phyloP scores from a whole-genome alignment of 306 rosid species.

The Parietaria judaica region DNA sequence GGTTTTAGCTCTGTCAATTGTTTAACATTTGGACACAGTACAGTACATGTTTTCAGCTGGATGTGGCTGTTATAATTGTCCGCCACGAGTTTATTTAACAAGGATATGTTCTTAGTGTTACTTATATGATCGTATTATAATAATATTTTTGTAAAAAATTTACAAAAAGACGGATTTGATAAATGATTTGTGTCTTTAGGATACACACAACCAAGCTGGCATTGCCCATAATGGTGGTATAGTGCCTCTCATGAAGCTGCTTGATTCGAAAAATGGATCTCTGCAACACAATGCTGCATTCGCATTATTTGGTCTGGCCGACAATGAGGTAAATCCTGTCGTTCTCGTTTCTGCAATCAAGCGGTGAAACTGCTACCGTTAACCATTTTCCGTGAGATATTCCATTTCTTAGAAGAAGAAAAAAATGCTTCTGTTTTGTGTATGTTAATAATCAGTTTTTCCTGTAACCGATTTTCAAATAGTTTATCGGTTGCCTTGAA shows the following conservation, averaged over 20 bases:
- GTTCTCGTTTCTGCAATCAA: background rate
- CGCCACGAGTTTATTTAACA: background rate
- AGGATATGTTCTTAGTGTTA: background rate
- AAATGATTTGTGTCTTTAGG: constrained; percentile 31
- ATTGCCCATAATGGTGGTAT: constrained; percentile 75
- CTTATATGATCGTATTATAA: background rate
- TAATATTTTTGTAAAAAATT: background rate
- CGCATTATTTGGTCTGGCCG: constrained; percentile 67
- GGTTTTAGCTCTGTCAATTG: background rate
- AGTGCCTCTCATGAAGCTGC: constrained; percentile 48
- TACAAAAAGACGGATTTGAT: background rate
- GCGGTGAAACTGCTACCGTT: too few relatives aligned
- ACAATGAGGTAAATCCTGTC: constrained; percentile 57
- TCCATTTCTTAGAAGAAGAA: too few relatives aligned
- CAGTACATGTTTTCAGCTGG: background rate
- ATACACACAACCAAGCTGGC: constrained; percentile 82
- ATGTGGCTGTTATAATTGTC: background rate
- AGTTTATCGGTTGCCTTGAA: too few relatives aligned
- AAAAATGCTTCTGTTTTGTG: too few relatives aligned
- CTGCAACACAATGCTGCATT: constrained; percentile 58
- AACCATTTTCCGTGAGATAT: too few relatives aligned
- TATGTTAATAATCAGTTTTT: too few relatives aligned
- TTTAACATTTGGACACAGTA: background rate
- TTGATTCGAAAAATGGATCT: constrained; percentile 35
- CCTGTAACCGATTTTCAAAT: too few relatives aligned